These are phyloP conservation scores for Podaxis sp. DNA, from an alignment of 768 basidiomycete genomes.

Conservation along the genomic window DNA sequence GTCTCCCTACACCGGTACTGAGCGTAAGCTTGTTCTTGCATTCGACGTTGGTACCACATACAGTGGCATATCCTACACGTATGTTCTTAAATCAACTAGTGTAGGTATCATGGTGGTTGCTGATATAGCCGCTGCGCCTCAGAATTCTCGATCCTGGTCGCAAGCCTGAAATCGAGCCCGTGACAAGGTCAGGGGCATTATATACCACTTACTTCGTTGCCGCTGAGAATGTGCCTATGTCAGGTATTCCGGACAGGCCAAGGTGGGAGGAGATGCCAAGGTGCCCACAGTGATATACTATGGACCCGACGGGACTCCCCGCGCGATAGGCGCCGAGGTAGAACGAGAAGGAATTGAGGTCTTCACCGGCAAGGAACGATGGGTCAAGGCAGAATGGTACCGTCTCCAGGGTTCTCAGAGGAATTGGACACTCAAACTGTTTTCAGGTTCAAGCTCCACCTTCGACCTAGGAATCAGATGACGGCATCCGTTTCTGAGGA, in stretches of 20 bases:
- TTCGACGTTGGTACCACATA: constrained; percentile 50
- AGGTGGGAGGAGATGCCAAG: constrained; percentile 28
- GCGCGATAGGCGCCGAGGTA: constrained; percentile 13
- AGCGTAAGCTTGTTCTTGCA: constrained; percentile 40
- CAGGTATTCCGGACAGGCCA: constrained; percentile 23
- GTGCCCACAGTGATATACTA: constrained; percentile 37
- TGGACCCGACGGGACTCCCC: constrained; percentile 16
- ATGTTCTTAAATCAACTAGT: neutral
- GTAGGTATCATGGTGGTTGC: constrained; percentile 8
- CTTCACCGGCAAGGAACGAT: constrained; percentile 10
- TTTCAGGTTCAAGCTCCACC: constrained; percentile 28
- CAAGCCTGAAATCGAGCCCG: constrained; percentile 34
- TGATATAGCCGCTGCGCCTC: constrained; percentile 1
- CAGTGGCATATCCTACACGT: constrained; percentile 45
- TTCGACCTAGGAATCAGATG: constrained; percentile 25
- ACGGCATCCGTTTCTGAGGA: constrained; percentile 7
- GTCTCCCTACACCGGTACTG: constrained; percentile 32
- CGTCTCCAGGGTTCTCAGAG: neutral
- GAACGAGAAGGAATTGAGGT: constrained; percentile 12
- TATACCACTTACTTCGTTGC: constrained; percentile 12
- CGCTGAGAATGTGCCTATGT: neutral
- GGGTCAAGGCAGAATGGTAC: constrained; percentile 16
- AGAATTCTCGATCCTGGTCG: constrained; percentile 34
- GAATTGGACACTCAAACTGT: neutral
- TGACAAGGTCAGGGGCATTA: constrained; percentile 32